These are phyloP conservation scores for Calcarisporium arbuscula DNA, from an alignment of 2,329 filamentous ascomycete genomes.

Conservation along the genomic window DNA sequence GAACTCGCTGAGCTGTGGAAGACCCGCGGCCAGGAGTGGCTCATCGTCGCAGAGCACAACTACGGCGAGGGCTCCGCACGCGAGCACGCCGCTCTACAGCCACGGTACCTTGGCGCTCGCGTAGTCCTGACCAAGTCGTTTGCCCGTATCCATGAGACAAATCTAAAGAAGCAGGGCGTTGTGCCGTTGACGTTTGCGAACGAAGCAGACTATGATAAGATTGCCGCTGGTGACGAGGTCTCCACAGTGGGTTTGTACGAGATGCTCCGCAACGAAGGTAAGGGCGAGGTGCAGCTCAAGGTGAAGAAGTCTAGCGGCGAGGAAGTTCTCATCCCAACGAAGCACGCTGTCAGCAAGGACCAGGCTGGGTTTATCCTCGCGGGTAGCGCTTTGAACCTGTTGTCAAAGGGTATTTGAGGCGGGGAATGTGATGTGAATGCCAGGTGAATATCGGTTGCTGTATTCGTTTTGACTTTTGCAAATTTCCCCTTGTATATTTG, in stretches of 20 bases:
- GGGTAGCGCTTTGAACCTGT: constrained; percentile 85
- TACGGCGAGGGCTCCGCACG: constrained; percentile 87
- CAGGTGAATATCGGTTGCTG: too few relatives aligned
- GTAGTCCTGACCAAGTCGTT: constrained; percentile 83
- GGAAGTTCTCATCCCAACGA: constrained; percentile 66
- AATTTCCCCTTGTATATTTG: constrained; percentile 1
- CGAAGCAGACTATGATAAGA: constrained; percentile 79
- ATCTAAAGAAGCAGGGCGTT: constrained; percentile 95
- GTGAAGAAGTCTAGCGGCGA: constrained; percentile 60
- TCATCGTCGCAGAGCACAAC: constrained; percentile 96
- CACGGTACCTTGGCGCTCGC: constrained; percentile 80
- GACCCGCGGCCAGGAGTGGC: constrained; percentile 67
- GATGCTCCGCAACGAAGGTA: constrained; percentile 70
- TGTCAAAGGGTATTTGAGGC: constrained; percentile 53
- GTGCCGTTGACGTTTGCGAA: constrained; percentile 88
- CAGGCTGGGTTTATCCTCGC: constrained; percentile 90
- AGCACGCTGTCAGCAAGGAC: constrained; percentile 81
- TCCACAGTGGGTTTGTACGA: constrained; percentile 77
- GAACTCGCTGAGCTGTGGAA: constrained; percentile 84
- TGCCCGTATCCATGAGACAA: constrained; percentile 90
- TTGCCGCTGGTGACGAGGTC: constrained; percentile 78
- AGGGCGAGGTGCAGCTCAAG: constrained; percentile 65
- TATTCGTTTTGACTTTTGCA: background rate
- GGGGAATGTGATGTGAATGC: background rate
- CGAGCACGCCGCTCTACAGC: constrained; percentile 86